Base-by-base conservation (phyloP, 768 basidiomycete genomes). In the Boletus insuetus region DNA sequence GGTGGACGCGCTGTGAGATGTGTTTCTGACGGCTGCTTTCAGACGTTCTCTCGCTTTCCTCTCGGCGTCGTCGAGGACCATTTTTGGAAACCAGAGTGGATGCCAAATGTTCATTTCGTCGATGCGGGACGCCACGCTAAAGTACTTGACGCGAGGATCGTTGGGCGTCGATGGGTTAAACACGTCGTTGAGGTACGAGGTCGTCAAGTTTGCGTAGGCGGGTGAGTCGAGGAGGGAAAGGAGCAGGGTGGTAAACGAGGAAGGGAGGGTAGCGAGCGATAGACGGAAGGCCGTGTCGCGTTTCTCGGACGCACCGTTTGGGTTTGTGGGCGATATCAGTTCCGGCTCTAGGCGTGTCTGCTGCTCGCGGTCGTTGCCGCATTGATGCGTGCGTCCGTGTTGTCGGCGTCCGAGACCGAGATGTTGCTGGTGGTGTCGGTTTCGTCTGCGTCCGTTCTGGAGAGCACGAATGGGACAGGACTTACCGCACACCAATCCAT, bases 401-500 rank as follows among this genome's bases (percentile, higher is more conserved):
- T 71, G 72, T 40, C 76, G 71, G 63, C 84, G 85, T 1, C 97
- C 97, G 34, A 99, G 84, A 9, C 97, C 97, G 61, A 99, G 90
- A 63, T 96, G 89, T 43, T 89, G 89, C 88, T 93, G 60, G 43
- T 44, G 55, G 49, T 39, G 48, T 69, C 49, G 44, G 43, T 45
- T 35, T 56, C 38, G 46, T 69, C 56, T 55, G 60, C 54, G 40
- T 54, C 55, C 45, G 17, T 24, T 49, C 60, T 44, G 34, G 10
- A 9, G 1, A 37, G 56, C 10, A 47, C 55, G 52, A 52, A 56
- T 37, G 47, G 26, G 55, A 50, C 37, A 29, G 39, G 45, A 34
- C 88, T 65, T 64, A 91, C 91, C 46, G 84, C 80, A 75, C 96
- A 98, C 97, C 97, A 99, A 69, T 97, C 93, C 97, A 99, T 99